Conservation (phyloP, 352 stramenopile genomes). For the Globisporangium iwayamae region DNA sequence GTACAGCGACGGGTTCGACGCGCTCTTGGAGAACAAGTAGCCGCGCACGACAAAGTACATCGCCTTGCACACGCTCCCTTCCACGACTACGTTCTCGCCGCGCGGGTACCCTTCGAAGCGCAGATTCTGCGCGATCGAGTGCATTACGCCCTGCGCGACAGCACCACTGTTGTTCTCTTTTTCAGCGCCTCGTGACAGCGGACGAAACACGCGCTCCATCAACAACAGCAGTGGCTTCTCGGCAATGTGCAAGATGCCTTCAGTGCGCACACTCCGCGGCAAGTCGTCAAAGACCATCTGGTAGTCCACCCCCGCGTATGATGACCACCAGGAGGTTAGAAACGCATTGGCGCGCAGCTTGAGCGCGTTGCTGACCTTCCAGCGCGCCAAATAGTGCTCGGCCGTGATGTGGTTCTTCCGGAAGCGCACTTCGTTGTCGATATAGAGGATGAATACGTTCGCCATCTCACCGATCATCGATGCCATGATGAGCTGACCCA, state of each 20-base stretch:
- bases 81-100: constrained; percentile 50
- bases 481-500: constrained; percentile 63
- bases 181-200: constrained; percentile 16
- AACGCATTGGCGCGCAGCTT: constrained; percentile 41
- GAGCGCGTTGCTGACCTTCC: constrained; percentile 33
- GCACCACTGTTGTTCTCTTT: constrained; percentile 9
- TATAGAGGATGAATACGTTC: constrained; percentile 56
- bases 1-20: constrained; percentile 46
- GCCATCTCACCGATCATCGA: constrained; percentile 75
- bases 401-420: constrained; percentile 70
- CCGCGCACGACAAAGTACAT: constrained; percentile 73
- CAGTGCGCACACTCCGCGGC: constrained; percentile 41
- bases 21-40: constrained; percentile 46
- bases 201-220: constrained; percentile 37
- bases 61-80: constrained; percentile 51
- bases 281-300: constrained; percentile 51
- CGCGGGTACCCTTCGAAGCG: constrained; percentile 65
- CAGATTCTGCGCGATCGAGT: constrained; percentile 42
- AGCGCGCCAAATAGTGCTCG: constrained; percentile 39
- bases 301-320: constrained; percentile 56
- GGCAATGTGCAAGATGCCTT: constrained; percentile 40
- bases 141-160: constrained; percentile 21
- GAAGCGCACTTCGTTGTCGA: constrained; percentile 64
- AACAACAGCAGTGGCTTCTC: constrained; percentile 44
- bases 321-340: constrained; percentile 55